Evolutionary conservation across 2,329 filamentous ascomycete genomes (phyloP).

Genomic region (Ophiosphaerella herpotricha): DNA sequence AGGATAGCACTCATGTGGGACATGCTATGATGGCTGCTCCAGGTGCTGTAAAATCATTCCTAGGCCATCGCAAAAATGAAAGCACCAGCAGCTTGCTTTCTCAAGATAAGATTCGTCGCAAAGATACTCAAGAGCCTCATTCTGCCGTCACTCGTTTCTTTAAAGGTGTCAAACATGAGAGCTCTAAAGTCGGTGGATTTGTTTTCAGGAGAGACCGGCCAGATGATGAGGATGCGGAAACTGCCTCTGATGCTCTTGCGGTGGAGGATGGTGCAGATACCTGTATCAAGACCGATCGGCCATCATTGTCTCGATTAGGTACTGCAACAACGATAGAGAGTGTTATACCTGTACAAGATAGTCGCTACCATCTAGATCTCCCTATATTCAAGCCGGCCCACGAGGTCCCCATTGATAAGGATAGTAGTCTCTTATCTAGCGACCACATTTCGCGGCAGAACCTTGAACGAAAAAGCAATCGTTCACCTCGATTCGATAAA

Average conservation of each 20-base stretch:
- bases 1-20: constrained; percentile 34
- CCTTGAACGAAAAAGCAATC: constrained; percentile 41
- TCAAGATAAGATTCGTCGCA: constrained; percentile 32
- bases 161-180: constrained; percentile 72
- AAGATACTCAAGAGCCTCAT: constrained; percentile 49
- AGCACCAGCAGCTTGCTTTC: constrained; percentile 42
- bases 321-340: constrained; percentile 32
- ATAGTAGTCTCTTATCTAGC: constrained; percentile 11
- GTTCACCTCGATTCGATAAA: constrained; percentile 50
- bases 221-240: constrained; percentile 52
- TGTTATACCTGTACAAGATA: constrained; percentile 27
- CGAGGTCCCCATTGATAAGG: constrained; percentile 34
- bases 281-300: constrained; percentile 16
- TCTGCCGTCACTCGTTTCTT: constrained; percentile 74
- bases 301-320: constrained; percentile 38
- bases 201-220: constrained; percentile 62
- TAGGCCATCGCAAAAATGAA: constrained; percentile 45
- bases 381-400: constrained; percentile 41
- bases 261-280: constrained; percentile 39
- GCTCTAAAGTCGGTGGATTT: constrained; percentile 64
- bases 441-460: constrained; percentile 51
- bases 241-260: constrained; percentile 52
- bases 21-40: constrained; percentile 39
- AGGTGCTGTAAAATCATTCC: constrained; percentile 38
- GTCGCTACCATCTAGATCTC: constrained; percentile 39